phyloP scores from a whole-genome alignment of 352 stramenopile genomes.

The Sclerospora graminicola region DNA sequence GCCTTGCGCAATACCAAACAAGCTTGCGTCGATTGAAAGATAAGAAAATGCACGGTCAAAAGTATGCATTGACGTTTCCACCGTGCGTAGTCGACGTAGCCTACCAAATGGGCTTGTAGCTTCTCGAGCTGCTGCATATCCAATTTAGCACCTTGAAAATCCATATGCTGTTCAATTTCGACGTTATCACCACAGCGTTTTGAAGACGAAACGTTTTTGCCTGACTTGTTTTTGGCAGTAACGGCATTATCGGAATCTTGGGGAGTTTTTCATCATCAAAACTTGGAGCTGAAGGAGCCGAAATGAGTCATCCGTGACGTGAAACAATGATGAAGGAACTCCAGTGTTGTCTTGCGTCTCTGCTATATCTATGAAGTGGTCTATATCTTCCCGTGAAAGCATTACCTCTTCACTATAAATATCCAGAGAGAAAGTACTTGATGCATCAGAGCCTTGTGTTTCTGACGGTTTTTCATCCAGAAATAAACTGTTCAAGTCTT shows the following conservation, averaged over 20 bases:
- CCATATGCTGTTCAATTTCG: too few relatives aligned
- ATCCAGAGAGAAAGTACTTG: constrained; percentile 6
- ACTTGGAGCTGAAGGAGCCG: too few relatives aligned
- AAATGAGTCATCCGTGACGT: not conserved
- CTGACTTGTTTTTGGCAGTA: constrained; percentile 22
- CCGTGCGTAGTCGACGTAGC: too few relatives aligned
- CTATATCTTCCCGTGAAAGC: not conserved
- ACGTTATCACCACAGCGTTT: constrained; percentile 50
- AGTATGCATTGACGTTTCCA: too few relatives aligned
- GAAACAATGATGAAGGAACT: not conserved
- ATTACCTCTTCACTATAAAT: not conserved
- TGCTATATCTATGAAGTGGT: not conserved
- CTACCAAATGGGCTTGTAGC: too few relatives aligned
- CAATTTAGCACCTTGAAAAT: too few relatives aligned
- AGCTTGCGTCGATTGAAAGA: too few relatives aligned
- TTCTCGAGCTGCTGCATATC: too few relatives aligned
- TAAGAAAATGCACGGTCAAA: too few relatives aligned
- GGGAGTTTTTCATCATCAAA: constrained; percentile 8
- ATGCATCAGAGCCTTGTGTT: constrained; percentile 12
- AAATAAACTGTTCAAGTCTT: too few relatives aligned
- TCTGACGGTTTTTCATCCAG: too few relatives aligned
- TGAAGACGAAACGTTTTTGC: constrained; percentile 31
- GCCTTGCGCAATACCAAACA: too few relatives aligned
- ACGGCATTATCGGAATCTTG: not conserved
- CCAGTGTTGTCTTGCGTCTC: not conserved